Evolutionary conservation across 495 filamentous ascomycete species (phyloP).

Genomic region (Cladorrhinum samala): DNA sequence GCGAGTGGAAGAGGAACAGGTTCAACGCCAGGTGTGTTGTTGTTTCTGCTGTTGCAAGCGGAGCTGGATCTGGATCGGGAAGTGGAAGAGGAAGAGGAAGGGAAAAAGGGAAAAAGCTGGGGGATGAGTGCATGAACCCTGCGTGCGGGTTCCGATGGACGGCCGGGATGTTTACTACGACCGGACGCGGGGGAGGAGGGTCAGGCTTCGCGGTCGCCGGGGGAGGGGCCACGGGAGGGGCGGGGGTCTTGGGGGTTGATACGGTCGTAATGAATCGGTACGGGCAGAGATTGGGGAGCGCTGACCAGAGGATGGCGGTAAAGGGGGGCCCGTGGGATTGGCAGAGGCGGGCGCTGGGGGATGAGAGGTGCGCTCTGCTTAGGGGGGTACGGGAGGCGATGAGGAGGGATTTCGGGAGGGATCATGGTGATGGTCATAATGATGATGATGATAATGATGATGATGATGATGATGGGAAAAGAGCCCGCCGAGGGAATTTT

Average conservation of each 20-base stretch:
- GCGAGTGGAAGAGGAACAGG: constrained; percentile 23
- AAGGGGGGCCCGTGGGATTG: constrained; percentile 23
- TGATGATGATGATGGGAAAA: background rate
- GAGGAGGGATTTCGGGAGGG: constrained; percentile 1
- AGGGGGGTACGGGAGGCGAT: constrained; percentile 12
- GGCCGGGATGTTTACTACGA: too few relatives aligned
- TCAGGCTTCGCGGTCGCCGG: background rate
- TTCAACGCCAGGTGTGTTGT: constrained; percentile 11
- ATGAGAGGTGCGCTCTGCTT: constrained; percentile 14
- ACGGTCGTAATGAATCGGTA: constrained; percentile 25
- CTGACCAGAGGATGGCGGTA: constrained; percentile 21
- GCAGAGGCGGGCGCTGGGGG: constrained; percentile 21
- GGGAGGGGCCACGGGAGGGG: background rate
- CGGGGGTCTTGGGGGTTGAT: constrained; percentile 4
- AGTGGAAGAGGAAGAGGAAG: background rate
- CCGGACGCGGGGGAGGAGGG: background rate
- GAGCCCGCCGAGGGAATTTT: too few relatives aligned
- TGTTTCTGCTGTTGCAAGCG: too few relatives aligned
- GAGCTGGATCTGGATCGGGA: too few relatives aligned
- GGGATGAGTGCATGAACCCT: too few relatives aligned
- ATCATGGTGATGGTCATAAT: too few relatives aligned
- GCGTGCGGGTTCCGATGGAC: too few relatives aligned
- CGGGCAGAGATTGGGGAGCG: constrained; percentile 25
- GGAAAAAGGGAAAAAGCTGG: too few relatives aligned
- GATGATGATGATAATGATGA: too few relatives aligned